Evolutionary conservation across 768 basidiomycete genomes (phyloP), one percentile per base, ranked within the genome.

Genomic region (Psilocybe sp.): DNA sequence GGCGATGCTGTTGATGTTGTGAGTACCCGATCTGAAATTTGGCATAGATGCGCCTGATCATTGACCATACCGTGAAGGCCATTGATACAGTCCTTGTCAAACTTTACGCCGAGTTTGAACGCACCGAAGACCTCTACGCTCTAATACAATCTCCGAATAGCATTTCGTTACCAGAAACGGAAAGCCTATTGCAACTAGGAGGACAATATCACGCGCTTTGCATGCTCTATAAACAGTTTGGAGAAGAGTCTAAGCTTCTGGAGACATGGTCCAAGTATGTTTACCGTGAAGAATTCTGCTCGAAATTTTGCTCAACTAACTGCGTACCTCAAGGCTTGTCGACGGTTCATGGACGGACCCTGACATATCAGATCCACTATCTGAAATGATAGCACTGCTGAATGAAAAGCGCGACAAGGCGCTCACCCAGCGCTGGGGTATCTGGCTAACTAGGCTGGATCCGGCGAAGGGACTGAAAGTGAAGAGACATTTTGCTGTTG

Each of bases 11-110:
- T 62, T 33, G 63, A 64, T 33, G 55, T 60, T 34, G 63, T 63
- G 47, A 47, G 63, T 36, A 37, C 38, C 47, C 13, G 20, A 2
- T 38, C 28, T n/a, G 33, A 11, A 14, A 7, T 36, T 39, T 19
- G 14, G 14, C 4, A 31, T 41, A 13, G 5, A 7, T 38, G 1
- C 20, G 18, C 10, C 35, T 44, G 11, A 32, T 35, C 36, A n/a
- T 37, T 36, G 16, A 54, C 38, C 10, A 9, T 48, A 11, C 6
- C 10, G 19, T 37, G 14, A 46, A 91, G 89, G 77, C 84, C 23
- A 82, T 92, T n/a, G 90, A 92, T 63, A 92, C 89, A 1, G 82
- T 85, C 1, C 77, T 91, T 0, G 81, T 78, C n/a, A 89, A 89
- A 64, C 68, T 94, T 9, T 83, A 87, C 32, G 82, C 85, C 1